Percentiles rank a stretch among this genome's conserved stretches.
Conservation (phyloP, 2,329 filamentous ascomycete genomes). For the Penicillium glabrum region DNA sequence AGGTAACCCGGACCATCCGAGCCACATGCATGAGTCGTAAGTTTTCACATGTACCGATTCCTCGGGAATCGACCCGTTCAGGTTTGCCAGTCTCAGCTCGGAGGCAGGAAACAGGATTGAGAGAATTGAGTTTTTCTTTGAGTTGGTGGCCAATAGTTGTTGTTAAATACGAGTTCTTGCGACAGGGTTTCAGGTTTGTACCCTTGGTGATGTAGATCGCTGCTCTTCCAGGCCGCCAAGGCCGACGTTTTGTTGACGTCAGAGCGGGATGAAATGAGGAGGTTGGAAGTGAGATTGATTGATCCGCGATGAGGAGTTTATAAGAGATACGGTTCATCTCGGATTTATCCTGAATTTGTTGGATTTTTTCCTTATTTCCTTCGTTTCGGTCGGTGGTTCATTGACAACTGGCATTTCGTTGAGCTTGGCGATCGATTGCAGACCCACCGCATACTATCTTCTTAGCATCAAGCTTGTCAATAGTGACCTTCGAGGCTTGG, state of each 20-base stretch:
- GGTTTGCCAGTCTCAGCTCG: neutral
- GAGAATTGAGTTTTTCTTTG: neutral
- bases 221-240: constrained; percentile 16
- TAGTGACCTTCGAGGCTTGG: neutral
- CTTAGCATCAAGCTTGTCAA: neutral
- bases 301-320: neutral
- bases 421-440: neutral
- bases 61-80: neutral
- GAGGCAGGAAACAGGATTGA: neutral
- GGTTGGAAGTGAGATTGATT: constrained; percentile 6
- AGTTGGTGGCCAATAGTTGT: neutral
- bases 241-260: constrained; percentile 18
- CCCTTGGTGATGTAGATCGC: constrained; percentile 8
- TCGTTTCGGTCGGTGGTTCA: neutral
- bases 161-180: neutral
- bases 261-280: constrained; percentile 17
- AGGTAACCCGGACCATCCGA: neutral
- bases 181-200: constrained; percentile 10
- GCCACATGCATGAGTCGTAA: neutral
- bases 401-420: neutral
- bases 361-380: neutral
- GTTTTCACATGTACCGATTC: neutral
- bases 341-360: neutral
- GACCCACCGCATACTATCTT: neutral
- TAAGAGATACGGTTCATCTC: neutral